A percentile compares a stretch with the other conserved stretches of the same genome.
These are phyloP conservation scores for Fusarium multiceps DNA, from an alignment of 2,329 filamentous ascomycete species.

Conservation along the genomic window DNA sequence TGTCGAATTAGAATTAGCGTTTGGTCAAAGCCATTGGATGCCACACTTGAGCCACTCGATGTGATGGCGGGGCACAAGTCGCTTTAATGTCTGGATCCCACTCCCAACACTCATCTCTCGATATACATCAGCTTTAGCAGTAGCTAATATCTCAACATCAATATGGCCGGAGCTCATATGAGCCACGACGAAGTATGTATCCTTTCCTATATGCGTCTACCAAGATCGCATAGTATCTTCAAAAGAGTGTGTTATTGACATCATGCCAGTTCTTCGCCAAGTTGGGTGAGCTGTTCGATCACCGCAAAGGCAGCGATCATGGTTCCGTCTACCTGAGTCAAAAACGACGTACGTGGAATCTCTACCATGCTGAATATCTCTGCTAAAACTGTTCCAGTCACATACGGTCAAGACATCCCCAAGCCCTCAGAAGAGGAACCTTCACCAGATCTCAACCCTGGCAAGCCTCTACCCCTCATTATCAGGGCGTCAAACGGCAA, in stretches of 20 bases:
- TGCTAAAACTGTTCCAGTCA: slow-evolving; percentile 51
- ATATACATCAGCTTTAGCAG: slow-evolving; percentile 10
- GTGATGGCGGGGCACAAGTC: slow-evolving; percentile 42
- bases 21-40: neutral
- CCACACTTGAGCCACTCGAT: slow-evolving; percentile 15
- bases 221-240: neutral
- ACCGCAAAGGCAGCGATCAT: slow-evolving; percentile 74
- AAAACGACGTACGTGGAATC: slow-evolving; percentile 72
- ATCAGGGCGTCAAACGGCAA: slow-evolving; percentile 88
- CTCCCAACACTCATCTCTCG: slow-evolving; percentile 21
- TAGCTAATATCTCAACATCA: slow-evolving; percentile 5
- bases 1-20: neutral
- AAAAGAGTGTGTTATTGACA: slow-evolving; percentile 11
- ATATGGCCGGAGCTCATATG: slow-evolving; percentile 41
- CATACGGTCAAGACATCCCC: slow-evolving; percentile 57
- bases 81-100: slow-evolving; percentile 28
- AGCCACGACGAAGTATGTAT: slow-evolving; percentile 45
- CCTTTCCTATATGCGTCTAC: neutral
- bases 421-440: slow-evolving; percentile 60
- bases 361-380: neutral
- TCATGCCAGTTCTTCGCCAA: slow-evolving; percentile 75
- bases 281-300: slow-evolving; percentile 74
- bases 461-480: slow-evolving; percentile 75
- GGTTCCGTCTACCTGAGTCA: slow-evolving; percentile 81
- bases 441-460: slow-evolving; percentile 69